phyloP scores from a whole-genome alignment of 371 early-diverging fungal species.

The Mucor ambiguus region DNA sequence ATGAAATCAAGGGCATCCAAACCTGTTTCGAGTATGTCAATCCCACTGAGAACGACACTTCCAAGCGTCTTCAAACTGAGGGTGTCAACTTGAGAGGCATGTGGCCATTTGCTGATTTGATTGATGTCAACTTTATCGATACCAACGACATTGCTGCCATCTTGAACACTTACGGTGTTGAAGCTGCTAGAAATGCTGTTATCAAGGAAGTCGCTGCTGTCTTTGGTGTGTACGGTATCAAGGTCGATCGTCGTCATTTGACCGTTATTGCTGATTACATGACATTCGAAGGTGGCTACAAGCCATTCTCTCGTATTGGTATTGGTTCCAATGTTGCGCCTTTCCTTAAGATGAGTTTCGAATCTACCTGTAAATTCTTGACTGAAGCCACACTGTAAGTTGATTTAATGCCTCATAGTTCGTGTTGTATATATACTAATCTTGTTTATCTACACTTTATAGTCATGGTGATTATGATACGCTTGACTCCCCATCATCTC shows the following conservation, averaged over 20 bases:
- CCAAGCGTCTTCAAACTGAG: conserved; percentile 78
- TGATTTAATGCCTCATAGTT: neutral
- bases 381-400: conserved; percentile 85
- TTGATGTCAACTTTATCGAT: conserved; percentile 87
- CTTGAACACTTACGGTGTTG: conserved; percentile 96
- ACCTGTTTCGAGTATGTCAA: conserved; percentile 78
- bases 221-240: conserved; percentile 98
- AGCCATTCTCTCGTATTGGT: conserved; percentile 96
- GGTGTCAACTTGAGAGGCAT: conserved; percentile 93
- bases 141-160: conserved; percentile 98
- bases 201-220: conserved; percentile 96
- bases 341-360: conserved; percentile 97
- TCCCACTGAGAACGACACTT: conserved; percentile 78
- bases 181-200: conserved; percentile 96
- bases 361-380: conserved; percentile 94
- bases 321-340: conserved; percentile 92
- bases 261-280: conserved; percentile 99
- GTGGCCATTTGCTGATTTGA: conserved; percentile 77
- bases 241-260: conserved; percentile 96
- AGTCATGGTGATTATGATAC: conserved; percentile 86
- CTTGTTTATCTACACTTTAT: conserved; percentile 1
- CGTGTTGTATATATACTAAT: neutral
- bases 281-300: conserved; percentile 98
- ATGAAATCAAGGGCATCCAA: conserved; percentile 85
- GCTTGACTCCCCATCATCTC: conserved; percentile 88